phyloP scores from a whole-genome alignment of 345 rosid genomes.

The Dimocarpus longan region DNA sequence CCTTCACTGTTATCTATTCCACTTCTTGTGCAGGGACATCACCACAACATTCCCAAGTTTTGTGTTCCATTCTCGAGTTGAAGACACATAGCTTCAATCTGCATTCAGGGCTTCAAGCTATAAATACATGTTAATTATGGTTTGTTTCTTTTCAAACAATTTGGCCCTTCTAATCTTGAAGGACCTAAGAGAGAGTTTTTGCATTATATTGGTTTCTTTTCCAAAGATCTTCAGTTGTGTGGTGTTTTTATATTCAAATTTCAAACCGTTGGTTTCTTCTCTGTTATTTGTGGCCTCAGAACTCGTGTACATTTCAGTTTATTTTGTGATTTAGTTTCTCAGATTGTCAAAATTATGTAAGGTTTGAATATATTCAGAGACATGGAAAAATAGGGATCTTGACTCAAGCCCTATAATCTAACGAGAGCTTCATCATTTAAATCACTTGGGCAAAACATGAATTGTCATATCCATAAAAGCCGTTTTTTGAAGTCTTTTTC shows the following conservation, averaged over 20 bases:
- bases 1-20: background rate
- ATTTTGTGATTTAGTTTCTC: background rate
- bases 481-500: no score
- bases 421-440: no score
- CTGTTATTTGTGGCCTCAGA: background rate
- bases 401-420: no score
- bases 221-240: slow-evolving; percentile 17
- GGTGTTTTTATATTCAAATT: slow-evolving; percentile 6
- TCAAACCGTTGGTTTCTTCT: background rate
- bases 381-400: no score
- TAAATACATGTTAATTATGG: slow-evolving; percentile 10
- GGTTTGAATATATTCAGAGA: background rate
- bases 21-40: slow-evolving; percentile 67
- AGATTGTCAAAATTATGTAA: background rate
- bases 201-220: slow-evolving; percentile 19
- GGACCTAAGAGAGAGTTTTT: slow-evolving; percentile 19
- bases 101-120: background rate
- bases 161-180: slow-evolving; percentile 12
- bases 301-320: background rate
- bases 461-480: no score
- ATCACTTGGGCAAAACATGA: no score
- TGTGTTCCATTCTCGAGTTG: slow-evolving; percentile 97
- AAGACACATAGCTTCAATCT: slow-evolving; percentile 52
- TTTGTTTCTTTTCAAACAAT: slow-evolving; percentile 26
- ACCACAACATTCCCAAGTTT: slow-evolving; percentile 97